A percentile compares a stretch with the other conserved stretches of the same genome.
phyloP scores from a whole-genome alignment of 2,329 filamentous ascomycete genomes.

The Zasmidium cellare region DNA sequence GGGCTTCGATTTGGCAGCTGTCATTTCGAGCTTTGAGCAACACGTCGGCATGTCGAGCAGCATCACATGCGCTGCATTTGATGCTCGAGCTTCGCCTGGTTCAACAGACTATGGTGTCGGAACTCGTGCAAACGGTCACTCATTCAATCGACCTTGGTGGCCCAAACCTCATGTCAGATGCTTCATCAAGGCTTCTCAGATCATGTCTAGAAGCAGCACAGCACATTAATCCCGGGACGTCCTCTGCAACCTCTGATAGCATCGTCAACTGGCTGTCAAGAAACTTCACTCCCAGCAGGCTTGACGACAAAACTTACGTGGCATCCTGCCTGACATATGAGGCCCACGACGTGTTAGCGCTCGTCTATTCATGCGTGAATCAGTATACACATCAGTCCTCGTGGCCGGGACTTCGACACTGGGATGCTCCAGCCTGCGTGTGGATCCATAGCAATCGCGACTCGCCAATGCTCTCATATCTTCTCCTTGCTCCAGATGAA shows the following conservation, averaged over 20 bases:
- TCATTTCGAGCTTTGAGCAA: slow-evolving; percentile 70
- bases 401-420: slow-evolving; percentile 34
- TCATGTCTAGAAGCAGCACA: slow-evolving; percentile 67
- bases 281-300: slow-evolving; percentile 71
- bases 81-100: slow-evolving; percentile 69
- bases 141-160: slow-evolving; percentile 79
- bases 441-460: slow-evolving; percentile 45
- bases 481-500: slow-evolving; percentile 42
- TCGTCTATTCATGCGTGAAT: slow-evolving; percentile 71
- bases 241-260: slow-evolving; percentile 66
- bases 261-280: slow-evolving; percentile 79
- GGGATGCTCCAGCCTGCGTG: slow-evolving; percentile 45
- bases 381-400: slow-evolving; percentile 34
- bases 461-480: slow-evolving; percentile 48
- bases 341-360: slow-evolving; percentile 64
- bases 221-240: slow-evolving; percentile 67
- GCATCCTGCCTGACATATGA: slow-evolving; percentile 63
- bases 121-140: slow-evolving; percentile 71
- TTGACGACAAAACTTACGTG: slow-evolving; percentile 66
- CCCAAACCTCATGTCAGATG: slow-evolving; percentile 75
- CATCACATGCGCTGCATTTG: slow-evolving; percentile 69
- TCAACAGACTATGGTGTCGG: slow-evolving; percentile 64
- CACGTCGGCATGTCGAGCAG: slow-evolving; percentile 70
- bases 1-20: slow-evolving; percentile 76
- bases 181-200: slow-evolving; percentile 71